Percentiles rank a stretch among this genome's conserved stretches.
Conservation (phyloP, 1,284 basidiomycete genomes). For the Vanrija humicola region DNA sequence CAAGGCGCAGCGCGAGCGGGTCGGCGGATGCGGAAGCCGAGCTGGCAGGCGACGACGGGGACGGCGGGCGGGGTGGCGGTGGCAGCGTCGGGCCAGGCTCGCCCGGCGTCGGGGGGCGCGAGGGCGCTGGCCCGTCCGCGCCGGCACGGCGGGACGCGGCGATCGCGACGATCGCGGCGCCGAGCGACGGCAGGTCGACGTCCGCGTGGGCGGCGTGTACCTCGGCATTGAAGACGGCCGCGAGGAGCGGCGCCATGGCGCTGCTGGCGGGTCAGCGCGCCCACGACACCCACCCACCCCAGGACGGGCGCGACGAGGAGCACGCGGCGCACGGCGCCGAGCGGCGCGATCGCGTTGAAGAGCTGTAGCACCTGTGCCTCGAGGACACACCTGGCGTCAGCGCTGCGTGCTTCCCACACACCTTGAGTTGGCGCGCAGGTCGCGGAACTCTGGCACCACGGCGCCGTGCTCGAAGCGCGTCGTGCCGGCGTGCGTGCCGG, state of each 20-base stretch:
- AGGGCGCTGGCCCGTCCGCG: neutral
- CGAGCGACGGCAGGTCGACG: neutral
- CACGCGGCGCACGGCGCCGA: constrained; percentile 1
- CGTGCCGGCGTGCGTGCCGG: neutral
- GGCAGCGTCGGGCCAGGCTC: neutral
- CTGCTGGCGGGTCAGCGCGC: neutral
- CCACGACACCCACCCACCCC: neutral
- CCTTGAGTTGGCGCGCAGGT: constrained; percentile 7
- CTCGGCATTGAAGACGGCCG: constrained; percentile 4
- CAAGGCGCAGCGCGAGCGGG: neutral
- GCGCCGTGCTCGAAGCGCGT: constrained; percentile 10
- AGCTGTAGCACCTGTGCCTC: constrained; percentile 4
- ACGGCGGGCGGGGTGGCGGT: neutral
- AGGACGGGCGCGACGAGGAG: constrained; percentile 4
- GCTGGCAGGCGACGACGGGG: neutral
- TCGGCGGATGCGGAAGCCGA: neutral
- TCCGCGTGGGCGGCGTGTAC: neutral
- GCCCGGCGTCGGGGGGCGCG: neutral
- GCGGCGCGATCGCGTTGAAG: neutral
- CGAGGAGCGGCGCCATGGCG: constrained; percentile 7
- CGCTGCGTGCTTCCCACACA: neutral
- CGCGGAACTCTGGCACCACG: constrained; percentile 5
- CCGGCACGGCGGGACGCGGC: neutral
- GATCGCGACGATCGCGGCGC: neutral
- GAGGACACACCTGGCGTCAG: constrained; percentile 9